A percentile compares a stretch with the other conserved stretches of the same genome.
These are phyloP conservation scores for Nothomitra cinnamomea DNA, from an alignment of 2,329 filamentous ascomycete genomes.

Conservation along the genomic window DNA sequence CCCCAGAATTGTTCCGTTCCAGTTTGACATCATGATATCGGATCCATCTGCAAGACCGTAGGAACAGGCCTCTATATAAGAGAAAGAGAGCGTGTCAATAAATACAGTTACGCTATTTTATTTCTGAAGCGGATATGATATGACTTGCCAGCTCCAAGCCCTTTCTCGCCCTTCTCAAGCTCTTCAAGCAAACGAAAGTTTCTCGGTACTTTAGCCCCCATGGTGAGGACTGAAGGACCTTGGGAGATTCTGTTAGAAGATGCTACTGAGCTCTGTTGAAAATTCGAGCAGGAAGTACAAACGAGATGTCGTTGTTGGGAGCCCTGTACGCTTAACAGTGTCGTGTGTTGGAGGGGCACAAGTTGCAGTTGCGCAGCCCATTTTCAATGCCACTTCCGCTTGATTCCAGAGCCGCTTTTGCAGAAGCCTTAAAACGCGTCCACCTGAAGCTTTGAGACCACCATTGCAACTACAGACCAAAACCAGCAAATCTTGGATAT, in stretches of 20 bases:
- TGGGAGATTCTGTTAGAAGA: neutral
- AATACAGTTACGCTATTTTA: neutral
- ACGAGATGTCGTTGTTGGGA: neutral
- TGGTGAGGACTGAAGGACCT: conserved; percentile 16
- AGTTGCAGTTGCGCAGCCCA: neutral
- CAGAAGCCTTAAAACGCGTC: neutral
- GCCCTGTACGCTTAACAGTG: neutral
- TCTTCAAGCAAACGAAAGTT: conserved; percentile 96
- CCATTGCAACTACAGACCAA: neutral
- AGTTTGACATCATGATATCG: conserved; percentile 93
- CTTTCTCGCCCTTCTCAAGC: conserved; percentile 98
- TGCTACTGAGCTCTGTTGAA: neutral
- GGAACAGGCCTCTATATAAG: conserved; percentile 70
- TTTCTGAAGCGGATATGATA: neutral
- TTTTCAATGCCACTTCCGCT: neutral
- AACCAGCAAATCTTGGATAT: neutral
- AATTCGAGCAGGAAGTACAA: too few species aligned
- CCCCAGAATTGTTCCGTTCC: conserved; percentile 94
- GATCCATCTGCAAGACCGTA: conserved; percentile 90
- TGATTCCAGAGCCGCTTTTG: neutral
- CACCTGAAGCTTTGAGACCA: neutral
- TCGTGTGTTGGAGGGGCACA: conserved; percentile 2
- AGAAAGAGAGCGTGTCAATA: conserved; percentile 11
- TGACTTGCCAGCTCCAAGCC: conserved; percentile 63
- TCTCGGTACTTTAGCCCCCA: conserved; percentile 67